Evolutionary conservation across 139 green algal species (phyloP).

Genomic region (Chlorella sp.): DNA sequence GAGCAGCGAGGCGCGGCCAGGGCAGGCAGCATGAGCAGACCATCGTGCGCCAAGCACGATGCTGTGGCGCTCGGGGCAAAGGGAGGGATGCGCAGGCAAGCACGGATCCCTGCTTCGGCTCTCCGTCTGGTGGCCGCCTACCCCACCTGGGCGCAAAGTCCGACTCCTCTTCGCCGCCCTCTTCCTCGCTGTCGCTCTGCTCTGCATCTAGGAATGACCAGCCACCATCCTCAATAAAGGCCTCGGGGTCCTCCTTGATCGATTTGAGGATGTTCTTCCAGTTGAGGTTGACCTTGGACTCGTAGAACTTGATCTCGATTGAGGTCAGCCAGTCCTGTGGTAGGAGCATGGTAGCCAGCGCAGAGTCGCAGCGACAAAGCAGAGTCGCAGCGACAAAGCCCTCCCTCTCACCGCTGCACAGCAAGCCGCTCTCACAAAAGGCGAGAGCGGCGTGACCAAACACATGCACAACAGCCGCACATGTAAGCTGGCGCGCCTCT

Average conservation of each 20-base stretch:
- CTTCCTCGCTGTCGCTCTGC: slow-evolving; percentile 74
- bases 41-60: not conserved
- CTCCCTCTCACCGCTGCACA: no score
- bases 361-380: no score
- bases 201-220: slow-evolving; percentile 98
- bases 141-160: slow-evolving; percentile 56
- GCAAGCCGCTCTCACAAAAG: no score
- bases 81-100: not conserved
- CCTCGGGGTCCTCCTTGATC: slow-evolving; percentile 89
- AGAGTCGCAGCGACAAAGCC: no score
- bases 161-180: slow-evolving; percentile 75
- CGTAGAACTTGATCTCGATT: slow-evolving; percentile 96
- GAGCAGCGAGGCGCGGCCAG: not conserved
- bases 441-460: no score
- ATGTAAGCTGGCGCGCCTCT: no score
- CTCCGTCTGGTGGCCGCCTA: not conserved
- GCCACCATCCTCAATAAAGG: slow-evolving; percentile 88
- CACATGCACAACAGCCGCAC: no score
- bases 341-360: no score
- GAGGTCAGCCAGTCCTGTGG: slow-evolving; percentile 78
- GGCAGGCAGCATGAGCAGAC: not conserved
- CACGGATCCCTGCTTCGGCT: not conserved
- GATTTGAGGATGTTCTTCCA: slow-evolving; percentile 98
- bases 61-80: not conserved
- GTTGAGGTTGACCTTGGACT: slow-evolving; percentile 96